These are phyloP conservation scores for Thozetella sp. DNA, from an alignment of 495 filamentous ascomycete species.

Conservation along the genomic window DNA sequence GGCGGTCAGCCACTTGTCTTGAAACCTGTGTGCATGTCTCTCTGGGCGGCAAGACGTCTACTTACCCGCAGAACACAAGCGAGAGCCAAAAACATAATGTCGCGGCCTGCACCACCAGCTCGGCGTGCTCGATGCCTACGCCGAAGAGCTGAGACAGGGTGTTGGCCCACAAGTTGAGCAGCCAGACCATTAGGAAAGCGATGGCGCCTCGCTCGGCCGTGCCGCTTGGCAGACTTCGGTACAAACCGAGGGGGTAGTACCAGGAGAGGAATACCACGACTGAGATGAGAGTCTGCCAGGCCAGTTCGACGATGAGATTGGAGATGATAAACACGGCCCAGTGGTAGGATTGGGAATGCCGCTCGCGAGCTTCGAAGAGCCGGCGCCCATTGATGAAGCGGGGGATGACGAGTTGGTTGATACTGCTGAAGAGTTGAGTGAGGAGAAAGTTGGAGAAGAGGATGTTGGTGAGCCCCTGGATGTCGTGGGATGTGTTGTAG, in stretches of 20 bases:
- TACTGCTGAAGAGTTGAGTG: constrained; percentile 19
- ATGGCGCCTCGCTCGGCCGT: constrained; percentile 52
- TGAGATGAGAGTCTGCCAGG: constrained; percentile 60
- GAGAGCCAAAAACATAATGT: constrained; percentile 61
- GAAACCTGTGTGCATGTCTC: too few species aligned
- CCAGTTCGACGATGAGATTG: constrained; percentile 65
- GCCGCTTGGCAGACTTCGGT: constrained; percentile 25
- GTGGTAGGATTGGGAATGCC: constrained; percentile 63
- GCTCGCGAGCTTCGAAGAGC: constrained; percentile 65
- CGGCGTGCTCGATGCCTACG: constrained; percentile 57
- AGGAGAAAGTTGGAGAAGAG: constrained; percentile 70
- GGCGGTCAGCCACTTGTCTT: neutral
- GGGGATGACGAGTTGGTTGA: constrained; percentile 54
- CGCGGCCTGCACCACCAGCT: constrained; percentile 60
- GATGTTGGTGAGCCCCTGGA: constrained; percentile 39
- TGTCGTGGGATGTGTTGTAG: constrained; percentile 52
- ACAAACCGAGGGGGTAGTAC: constrained; percentile 60
- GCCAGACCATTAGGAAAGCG: constrained; percentile 55
- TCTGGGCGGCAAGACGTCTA: constrained; percentile 10
- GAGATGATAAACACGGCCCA: constrained; percentile 66
- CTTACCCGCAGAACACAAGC: constrained; percentile 45
- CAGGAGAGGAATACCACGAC: constrained; percentile 58
- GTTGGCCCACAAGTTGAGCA: constrained; percentile 54
- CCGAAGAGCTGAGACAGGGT: constrained; percentile 64
- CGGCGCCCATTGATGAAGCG: constrained; percentile 55